These are phyloP conservation scores for Thalassiosira delicatula DNA, from an alignment of 352 stramenopile species.

Conservation along the genomic window DNA sequence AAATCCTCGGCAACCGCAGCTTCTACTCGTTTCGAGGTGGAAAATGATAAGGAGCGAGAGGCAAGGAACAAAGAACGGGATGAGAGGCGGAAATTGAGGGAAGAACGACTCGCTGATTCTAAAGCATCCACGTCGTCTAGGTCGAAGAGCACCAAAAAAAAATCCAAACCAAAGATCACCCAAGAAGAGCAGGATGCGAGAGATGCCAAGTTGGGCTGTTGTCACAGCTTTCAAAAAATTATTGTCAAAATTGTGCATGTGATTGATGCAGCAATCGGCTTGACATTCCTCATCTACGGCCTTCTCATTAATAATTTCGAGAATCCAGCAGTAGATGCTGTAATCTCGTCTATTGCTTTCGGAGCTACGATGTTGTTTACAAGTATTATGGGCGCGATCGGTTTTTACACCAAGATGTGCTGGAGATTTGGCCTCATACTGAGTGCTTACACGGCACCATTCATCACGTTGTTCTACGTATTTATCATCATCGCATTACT, in stretches of 20 bases:
- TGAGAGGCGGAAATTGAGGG: slow-evolving; percentile 10
- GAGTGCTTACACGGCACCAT: slow-evolving; percentile 39
- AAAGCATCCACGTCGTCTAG: background rate
- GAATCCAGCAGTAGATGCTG: slow-evolving; percentile 41
- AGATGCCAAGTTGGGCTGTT: slow-evolving; percentile 47
- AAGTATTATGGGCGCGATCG: slow-evolving; percentile 46
- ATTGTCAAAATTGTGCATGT: slow-evolving; percentile 48
- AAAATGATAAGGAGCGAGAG: slow-evolving; percentile 16
- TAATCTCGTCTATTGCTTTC: slow-evolving; percentile 36
- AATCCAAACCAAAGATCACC: slow-evolving; percentile 39
- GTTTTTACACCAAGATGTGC: slow-evolving; percentile 43
- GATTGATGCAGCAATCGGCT: slow-evolving; percentile 41
- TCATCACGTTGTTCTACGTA: slow-evolving; percentile 49
- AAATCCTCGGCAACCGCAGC: background rate
- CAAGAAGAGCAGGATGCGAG: slow-evolving; percentile 45
- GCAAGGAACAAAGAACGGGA: slow-evolving; percentile 21
- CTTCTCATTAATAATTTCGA: slow-evolving; percentile 42
- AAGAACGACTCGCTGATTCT: slow-evolving; percentile 14
- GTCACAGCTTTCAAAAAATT: slow-evolving; percentile 32
- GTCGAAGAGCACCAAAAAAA: slow-evolving; percentile 19
- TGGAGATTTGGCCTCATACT: slow-evolving; percentile 36
- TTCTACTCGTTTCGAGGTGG: background rate
- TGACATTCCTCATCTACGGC: slow-evolving; percentile 44
- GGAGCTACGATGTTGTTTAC: slow-evolving; percentile 38
- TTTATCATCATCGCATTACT: slow-evolving; percentile 48